Conservation (phyloP, 2,329 filamentous ascomycete genomes). For the Pezicula carpinea region DNA sequence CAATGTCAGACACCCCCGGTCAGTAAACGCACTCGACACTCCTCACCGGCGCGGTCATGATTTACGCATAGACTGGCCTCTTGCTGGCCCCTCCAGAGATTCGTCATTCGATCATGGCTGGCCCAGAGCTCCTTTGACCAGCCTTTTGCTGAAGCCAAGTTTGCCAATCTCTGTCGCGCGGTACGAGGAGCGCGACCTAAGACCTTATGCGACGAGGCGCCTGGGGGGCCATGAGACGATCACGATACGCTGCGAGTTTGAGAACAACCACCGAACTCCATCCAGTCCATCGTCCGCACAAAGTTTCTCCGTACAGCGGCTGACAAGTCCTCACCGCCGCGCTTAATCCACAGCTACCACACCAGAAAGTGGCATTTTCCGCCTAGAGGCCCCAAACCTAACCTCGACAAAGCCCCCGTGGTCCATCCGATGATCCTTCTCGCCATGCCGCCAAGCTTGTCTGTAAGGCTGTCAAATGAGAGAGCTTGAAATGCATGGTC, state of each 20-base stretch:
- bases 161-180: slow-evolving; percentile 14
- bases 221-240: slow-evolving; percentile 2
- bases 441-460: not conserved
- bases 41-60: too few relatives aligned
- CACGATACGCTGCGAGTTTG: slow-evolving; percentile 2
- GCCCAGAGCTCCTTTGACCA: too few relatives aligned
- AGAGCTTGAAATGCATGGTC: not conserved
- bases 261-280: not conserved
- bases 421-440: not conserved
- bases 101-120: too few relatives aligned
- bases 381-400: not conserved
- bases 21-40: too few relatives aligned
- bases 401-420: not conserved
- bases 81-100: slow-evolving; percentile 6
- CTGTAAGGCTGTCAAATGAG: slow-evolving; percentile 1
- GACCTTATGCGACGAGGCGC: slow-evolving; percentile 2
- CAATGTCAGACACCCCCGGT: too few relatives aligned
- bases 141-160: too few relatives aligned
- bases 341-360: not conserved
- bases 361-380: not conserved
- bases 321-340: not conserved
- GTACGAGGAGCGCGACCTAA: too few relatives aligned
- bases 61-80: not conserved
- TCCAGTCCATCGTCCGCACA: not conserved
- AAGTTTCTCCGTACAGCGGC: too few relatives aligned